A percentile compares a stretch with the other conserved stretches of the same genome.
These are phyloP conservation scores for Mucor saturninus DNA, from an alignment of 371 early-diverging fungal species.

Conservation along the genomic window DNA sequence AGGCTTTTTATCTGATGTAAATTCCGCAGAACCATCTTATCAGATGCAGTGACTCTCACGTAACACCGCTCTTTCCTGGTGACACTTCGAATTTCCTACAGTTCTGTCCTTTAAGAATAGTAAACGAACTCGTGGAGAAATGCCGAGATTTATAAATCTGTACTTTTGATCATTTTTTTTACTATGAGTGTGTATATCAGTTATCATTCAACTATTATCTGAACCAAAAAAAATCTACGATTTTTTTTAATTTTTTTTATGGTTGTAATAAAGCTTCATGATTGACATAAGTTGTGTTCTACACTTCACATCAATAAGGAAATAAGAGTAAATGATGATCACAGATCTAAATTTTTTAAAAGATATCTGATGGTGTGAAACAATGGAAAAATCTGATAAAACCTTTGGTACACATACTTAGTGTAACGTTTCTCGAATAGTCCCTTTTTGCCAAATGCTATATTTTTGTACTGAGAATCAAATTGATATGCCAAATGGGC, in stretches of 20 bases:
- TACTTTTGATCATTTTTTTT: no score
- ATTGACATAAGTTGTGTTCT: no score
- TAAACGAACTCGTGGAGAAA: conserved; percentile 1
- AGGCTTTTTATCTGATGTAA: conserved; percentile 3
- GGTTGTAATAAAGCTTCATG: no score
- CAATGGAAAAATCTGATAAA: conserved; percentile 20
- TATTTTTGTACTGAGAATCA: conserved; percentile 10
- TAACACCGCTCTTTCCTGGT: background rate
- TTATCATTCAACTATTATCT: no score
- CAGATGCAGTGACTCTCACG: background rate
- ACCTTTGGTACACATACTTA: background rate
- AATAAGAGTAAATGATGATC: background rate
- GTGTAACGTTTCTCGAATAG: background rate
- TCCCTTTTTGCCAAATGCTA: background rate
- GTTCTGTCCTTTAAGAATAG: background rate
- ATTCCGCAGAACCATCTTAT: background rate
- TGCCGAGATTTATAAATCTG: background rate
- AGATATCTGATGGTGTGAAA: conserved; percentile 7
- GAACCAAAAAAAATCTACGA: no score
- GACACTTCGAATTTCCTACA: background rate
- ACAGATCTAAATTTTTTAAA: background rate
- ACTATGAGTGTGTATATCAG: no score
- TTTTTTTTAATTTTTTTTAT: no score
- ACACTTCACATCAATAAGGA: no score
- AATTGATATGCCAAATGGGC: conserved; percentile 11